Conservation (phyloP, 164 flowering plant species). For the Stephania yunnanensis region DNA sequence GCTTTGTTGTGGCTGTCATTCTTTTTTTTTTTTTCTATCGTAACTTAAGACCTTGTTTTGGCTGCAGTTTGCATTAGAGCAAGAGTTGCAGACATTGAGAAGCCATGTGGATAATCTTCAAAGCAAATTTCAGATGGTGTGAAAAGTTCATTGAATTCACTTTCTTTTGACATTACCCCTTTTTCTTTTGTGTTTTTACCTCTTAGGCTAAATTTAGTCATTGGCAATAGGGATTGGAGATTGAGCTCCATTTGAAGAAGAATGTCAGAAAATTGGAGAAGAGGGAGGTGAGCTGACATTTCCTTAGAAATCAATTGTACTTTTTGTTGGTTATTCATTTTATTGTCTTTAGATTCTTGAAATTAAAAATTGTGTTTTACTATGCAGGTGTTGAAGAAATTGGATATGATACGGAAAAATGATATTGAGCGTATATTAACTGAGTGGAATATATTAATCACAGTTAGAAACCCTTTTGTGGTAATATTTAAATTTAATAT, state of each 20-base stretch:
- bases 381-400: too few relatives aligned
- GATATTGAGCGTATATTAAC: too few relatives aligned
- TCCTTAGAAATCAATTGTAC: conserved; percentile 1
- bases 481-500: too few relatives aligned
- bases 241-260: conserved; percentile 75
- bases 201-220: not conserved
- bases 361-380: too few relatives aligned
- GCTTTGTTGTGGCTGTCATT: too few relatives aligned
- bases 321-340: not conserved
- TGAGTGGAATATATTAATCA: too few relatives aligned
- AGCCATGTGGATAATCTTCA: conserved; percentile 54
- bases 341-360: conserved; percentile 9
- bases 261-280: conserved; percentile 52
- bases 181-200: not conserved
- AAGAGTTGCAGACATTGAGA: conserved; percentile 50
- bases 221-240: conserved; percentile 65
- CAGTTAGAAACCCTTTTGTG: too few relatives aligned
- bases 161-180: not conserved
- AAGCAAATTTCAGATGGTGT: conserved; percentile 64
- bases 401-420: too few relatives aligned
- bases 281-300: conserved; percentile 43
- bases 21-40: conserved; percentile 4
- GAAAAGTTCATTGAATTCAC: conserved; percentile 3
- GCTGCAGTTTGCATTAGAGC: conserved; percentile 72
- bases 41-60: conserved; percentile 35